Conservation (phyloP, 225 moss, liverwort and hornwort species). For the Thuidium tamariscinum region DNA sequence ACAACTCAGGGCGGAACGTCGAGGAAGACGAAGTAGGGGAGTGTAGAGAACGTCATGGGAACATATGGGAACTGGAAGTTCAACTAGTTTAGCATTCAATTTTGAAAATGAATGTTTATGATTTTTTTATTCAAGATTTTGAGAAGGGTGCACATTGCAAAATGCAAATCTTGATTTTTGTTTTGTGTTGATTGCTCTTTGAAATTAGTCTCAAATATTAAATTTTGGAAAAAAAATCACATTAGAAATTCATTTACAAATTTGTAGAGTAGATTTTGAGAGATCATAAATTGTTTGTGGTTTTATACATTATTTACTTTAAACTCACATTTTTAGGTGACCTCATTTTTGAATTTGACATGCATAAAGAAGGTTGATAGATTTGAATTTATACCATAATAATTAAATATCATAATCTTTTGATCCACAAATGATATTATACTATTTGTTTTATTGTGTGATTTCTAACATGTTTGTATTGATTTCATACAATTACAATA, state of each 20-base stretch:
- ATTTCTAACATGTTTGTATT: neutral
- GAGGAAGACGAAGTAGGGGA: neutral
- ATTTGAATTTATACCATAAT: accelerated
- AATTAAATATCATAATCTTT: neutral
- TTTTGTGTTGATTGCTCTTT: no score
- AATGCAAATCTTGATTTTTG: neutral
- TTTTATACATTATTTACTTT: neutral
- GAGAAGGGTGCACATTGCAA: neutral
- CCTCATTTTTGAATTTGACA: neutral
- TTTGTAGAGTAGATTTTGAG: neutral
- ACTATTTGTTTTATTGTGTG: accelerated
- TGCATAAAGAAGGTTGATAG: neutral
- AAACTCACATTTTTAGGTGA: accelerated
- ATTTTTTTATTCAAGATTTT: neutral
- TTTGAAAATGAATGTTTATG: neutral
- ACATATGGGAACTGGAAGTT: neutral
- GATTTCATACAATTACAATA: accelerated
- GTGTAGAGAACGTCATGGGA: neutral
- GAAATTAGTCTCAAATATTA: accelerated
- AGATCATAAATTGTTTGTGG: neutral
- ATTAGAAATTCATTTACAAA: neutral
- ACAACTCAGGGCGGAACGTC: neutral
- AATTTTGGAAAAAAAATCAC: neutral
- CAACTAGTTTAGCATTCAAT: neutral
- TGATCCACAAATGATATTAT: accelerated